Base-by-base conservation (phyloP, 768 basidiomycete species). In the Mycena chlorophos region DNA sequence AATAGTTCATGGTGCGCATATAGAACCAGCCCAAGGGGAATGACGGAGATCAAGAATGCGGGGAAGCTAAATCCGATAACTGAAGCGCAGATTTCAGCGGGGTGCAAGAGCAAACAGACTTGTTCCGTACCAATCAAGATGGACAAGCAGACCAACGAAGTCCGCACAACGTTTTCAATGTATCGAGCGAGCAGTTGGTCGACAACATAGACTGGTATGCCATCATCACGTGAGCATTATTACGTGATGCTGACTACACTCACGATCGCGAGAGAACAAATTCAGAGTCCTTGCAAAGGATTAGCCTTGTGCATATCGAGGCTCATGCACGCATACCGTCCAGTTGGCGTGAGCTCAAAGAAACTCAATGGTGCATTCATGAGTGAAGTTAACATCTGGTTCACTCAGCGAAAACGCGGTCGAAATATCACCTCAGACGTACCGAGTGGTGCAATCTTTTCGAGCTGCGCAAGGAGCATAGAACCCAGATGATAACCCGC, bases 261-360 rank as follows among this genome's bases (percentile, higher is more conserved):
- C 37, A 61, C 82, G 85, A 63, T 98, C 96, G 2, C 93, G 84
- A 3, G 91, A 91, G 71, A 98, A 98, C 25, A 97, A 69, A 70
- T 97, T 98, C 49, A 98, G 68, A 51, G 95, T 88, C 8, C 93
- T 90, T 52, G 13, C 29, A 22, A 28, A 42, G 3, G 34, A 28
- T 28, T 26, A 23, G 16, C 26, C 3, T 4, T 20, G 22, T 5
- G 46, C 16, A 43, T 1, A 5, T 53, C 23, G 51, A 49, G 49
- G n/a, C n/a, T n/a, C n/a, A 25, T 22, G 31, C 10, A 23, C 30
- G 57, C 78, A 48, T 62, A 88, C 89, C 88, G 81, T 61, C 93
- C 93, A 16, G 83, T 86, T 1, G 94, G 95, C 0, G 94, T 97
- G 51, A 79, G 71, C 69, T 97, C 95, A 67, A 97, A 98, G 76